These are phyloP conservation scores for Martiniozyma abietophila DNA, from an alignment of 805 yeast species.

Conservation along the genomic window DNA sequence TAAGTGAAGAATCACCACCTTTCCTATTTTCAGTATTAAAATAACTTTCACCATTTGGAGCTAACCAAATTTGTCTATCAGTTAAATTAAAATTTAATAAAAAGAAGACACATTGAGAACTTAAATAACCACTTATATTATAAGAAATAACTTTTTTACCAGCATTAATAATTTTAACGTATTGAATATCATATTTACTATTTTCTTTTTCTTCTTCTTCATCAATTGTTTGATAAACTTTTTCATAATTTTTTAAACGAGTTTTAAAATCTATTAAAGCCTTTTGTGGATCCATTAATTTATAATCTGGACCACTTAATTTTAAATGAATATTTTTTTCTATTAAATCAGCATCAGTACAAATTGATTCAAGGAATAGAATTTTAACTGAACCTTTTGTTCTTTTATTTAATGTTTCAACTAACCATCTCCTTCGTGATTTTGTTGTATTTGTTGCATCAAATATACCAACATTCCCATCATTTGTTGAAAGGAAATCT, in stretches of 20 bases:
- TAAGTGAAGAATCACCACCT: conserved; percentile 28
- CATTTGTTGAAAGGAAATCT: conserved; percentile 31
- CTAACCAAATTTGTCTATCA: conserved; percentile 30
- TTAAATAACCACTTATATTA: conserved; percentile 48
- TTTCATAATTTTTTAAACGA: conserved; percentile 73
- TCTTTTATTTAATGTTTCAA: conserved; percentile 28
- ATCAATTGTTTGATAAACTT: conserved; percentile 84
- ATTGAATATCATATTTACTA: conserved; percentile 41
- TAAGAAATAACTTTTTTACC: conserved; percentile 48
- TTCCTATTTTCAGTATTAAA: conserved; percentile 19
- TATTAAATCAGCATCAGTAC: conserved; percentile 69
- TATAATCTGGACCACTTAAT: conserved; percentile 88
- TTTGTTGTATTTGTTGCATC: conserved; percentile 53
- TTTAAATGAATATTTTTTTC: conserved; percentile 80
- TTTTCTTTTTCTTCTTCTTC: conserved; percentile 39
- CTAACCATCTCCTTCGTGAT: conserved; percentile 32
- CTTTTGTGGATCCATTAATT: conserved; percentile 67
- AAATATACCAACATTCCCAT: conserved; percentile 46
- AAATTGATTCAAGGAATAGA: conserved; percentile 61
- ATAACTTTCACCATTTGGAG: conserved; percentile 27
- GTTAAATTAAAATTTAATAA: conserved; percentile 32
- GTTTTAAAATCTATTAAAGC: conserved; percentile 79
- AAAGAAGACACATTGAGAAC: conserved; percentile 49
- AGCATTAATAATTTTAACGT: conserved; percentile 55
- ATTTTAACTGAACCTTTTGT: conserved; percentile 29